Percentiles rank a stretch among this genome's conserved stretches.
phyloP scores from a whole-genome alignment of 225 moss, liverwort and hornwort genomes.

The Asterella californica region DNA sequence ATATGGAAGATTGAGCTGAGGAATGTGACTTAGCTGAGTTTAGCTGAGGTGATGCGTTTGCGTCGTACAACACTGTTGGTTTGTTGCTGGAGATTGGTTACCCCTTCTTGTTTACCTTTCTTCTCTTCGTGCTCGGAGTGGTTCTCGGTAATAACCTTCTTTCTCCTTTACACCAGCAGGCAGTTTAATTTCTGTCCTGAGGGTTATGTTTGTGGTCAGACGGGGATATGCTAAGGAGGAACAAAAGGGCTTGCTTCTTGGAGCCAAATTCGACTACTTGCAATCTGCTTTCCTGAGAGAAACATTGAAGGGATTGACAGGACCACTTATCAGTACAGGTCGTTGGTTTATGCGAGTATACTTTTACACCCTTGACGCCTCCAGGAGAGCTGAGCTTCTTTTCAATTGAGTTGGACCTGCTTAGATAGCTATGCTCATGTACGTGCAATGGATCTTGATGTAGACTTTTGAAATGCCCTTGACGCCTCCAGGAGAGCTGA shows the following conservation, averaged over 20 bases:
- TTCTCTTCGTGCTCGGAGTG: not conserved
- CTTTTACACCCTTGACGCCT: not conserved
- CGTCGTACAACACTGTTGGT: not conserved
- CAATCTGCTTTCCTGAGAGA: conserved; percentile 62
- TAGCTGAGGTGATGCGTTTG: not conserved
- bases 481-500: not conserved
- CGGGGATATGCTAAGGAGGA: conserved; percentile 78
- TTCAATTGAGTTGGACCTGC: not conserved
- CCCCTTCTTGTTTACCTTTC: not conserved
- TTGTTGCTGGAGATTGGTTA: not conserved
- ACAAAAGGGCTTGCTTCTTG: conserved; percentile 76
- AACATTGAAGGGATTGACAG: conserved; percentile 55
- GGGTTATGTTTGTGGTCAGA: conserved; percentile 14
- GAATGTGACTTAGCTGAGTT: not conserved
- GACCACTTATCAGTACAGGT: conserved; percentile 62
- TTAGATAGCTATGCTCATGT: not conserved
- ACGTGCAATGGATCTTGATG: not conserved
- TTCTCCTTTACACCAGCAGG: not conserved
- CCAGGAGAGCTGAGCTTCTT: not conserved
- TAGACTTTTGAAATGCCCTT: not conserved
- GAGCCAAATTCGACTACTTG: conserved; percentile 76
- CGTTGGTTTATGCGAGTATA: conserved; percentile 62
- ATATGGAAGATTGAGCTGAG: not conserved
- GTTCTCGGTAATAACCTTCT: not conserved
- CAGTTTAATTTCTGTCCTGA: not conserved